phyloP scores from a whole-genome alignment of 23 red algal genomes.

The Gracilaria caudata region DNA sequence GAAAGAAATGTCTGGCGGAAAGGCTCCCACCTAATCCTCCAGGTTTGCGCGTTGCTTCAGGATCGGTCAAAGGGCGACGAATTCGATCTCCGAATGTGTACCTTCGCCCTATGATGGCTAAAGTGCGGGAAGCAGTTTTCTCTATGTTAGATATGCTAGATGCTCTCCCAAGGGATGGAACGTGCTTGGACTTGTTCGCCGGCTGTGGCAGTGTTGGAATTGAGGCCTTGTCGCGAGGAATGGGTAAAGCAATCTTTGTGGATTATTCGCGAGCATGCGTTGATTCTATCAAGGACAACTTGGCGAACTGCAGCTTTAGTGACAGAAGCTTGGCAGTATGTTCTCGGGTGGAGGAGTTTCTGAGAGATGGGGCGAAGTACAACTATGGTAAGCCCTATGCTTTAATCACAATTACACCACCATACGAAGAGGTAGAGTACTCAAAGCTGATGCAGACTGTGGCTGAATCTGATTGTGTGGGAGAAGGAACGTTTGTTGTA shows the following conservation, averaged over 20 bases:
- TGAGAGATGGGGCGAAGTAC: constrained; percentile 34
- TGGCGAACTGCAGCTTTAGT: constrained; percentile 53
- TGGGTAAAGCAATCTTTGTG: constrained; percentile 83
- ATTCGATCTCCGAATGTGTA: constrained; percentile 91
- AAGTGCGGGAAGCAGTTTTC: constrained; percentile 94
- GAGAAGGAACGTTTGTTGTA: constrained; percentile 90
- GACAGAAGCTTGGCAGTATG: constrained; percentile 53
- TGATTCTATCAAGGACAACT: constrained; percentile 54
- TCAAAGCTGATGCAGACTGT: constrained; percentile 76
- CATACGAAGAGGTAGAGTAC: constrained; percentile 99
- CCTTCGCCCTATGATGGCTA: constrained; percentile 94
- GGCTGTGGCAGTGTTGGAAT: constrained; percentile 92
- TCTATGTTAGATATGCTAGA: constrained; percentile 84
- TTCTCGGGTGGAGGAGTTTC: constrained; percentile 69
- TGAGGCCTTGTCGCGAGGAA: constrained; percentile 88
- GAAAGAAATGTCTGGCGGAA: constrained; percentile 15
- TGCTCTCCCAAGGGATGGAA: constrained; percentile 33
- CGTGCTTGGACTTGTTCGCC: constrained; percentile 86
- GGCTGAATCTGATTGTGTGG: constrained; percentile 71
- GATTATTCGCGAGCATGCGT: constrained; percentile 72
- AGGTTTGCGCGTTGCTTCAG: constrained; percentile 78
- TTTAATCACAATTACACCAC: constrained; percentile 92
- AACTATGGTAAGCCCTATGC: constrained; percentile 36
- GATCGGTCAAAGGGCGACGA: constrained; percentile 76
- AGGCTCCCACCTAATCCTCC: constrained; percentile 57